Evolutionary conservation across 1,284 basidiomycete genomes (phyloP).

Genomic region (Boletus mariae): DNA sequence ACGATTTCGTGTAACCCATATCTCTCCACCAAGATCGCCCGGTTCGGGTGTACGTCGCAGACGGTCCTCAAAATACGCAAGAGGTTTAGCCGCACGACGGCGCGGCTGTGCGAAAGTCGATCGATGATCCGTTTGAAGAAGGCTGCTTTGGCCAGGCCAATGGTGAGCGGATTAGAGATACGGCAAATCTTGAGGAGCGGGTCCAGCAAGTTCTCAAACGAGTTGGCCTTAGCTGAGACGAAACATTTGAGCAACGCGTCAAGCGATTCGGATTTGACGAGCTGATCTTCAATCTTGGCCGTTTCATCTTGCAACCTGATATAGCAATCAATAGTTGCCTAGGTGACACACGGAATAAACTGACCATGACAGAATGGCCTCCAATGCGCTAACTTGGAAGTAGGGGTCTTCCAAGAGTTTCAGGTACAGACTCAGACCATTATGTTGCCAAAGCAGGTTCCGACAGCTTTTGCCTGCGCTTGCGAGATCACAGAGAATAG

Average conservation of each 20-base stretch:
- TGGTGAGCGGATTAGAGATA: conserved; percentile 70
- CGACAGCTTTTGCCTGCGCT: conserved; percentile 91
- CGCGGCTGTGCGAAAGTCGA: conserved; percentile 75
- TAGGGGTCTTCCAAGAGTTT: conserved; percentile 87
- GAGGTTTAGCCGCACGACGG: conserved; percentile 87
- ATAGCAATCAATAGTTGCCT: conserved; percentile 5
- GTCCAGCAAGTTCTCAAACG: conserved; percentile 93
- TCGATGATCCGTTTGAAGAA: conserved; percentile 90
- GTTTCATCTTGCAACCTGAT: conserved; percentile 91
- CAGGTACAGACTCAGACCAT: conserved; percentile 81
- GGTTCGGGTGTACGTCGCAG: conserved; percentile 86
- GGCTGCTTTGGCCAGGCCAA: conserved; percentile 73
- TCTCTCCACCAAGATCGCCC: conserved; percentile 73
- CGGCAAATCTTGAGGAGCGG: conserved; percentile 89
- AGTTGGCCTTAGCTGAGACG: conserved; percentile 82
- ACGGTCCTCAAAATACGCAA: conserved; percentile 82
- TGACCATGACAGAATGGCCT: conserved; percentile 88
- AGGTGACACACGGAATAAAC: conserved; percentile 22
- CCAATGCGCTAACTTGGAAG: conserved; percentile 92
- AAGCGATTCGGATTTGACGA: conserved; percentile 67
- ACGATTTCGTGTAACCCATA: conserved; percentile 80
- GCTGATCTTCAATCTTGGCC: conserved; percentile 85
- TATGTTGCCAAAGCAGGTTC: conserved; percentile 84
- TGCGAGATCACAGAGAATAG: conserved; percentile 93
- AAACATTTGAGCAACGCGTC: conserved; percentile 82